phyloP scores from a whole-genome alignment of 352 stramenopile species.

The Pythium rhizo-oryzae region DNA sequence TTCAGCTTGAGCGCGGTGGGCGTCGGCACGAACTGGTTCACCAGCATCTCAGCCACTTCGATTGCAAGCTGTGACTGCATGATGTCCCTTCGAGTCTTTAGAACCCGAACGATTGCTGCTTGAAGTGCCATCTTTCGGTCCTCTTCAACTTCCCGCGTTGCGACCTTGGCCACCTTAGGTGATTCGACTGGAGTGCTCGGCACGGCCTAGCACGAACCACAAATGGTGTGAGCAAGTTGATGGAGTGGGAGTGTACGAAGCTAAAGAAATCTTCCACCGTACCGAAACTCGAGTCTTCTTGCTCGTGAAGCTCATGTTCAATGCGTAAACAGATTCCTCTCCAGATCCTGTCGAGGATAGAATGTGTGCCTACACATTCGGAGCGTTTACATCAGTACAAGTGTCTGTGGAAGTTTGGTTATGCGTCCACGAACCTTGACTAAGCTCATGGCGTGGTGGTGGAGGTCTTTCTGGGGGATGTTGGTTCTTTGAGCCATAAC shows the following conservation, averaged over 20 bases:
- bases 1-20: constrained; percentile 70
- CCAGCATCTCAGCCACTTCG: constrained; percentile 76
- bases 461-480: constrained; percentile 58
- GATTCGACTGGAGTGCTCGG: constrained; percentile 75
- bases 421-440: constrained; percentile 53
- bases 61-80: constrained; percentile 56
- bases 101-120: constrained; percentile 79
- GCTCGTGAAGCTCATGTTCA: constrained; percentile 32
- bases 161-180: constrained; percentile 50
- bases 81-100: constrained; percentile 84
- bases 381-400: background rate
- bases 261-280: background rate
- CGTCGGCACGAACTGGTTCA: constrained; percentile 74
- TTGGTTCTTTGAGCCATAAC: constrained; percentile 55
- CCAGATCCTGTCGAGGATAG: constrained; percentile 22
- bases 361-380: constrained; percentile 41
- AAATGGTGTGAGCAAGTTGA: background rate
- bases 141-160: constrained; percentile 77
- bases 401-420: no score
- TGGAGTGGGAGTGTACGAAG: background rate
- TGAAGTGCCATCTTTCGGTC: constrained; percentile 90
- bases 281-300: constrained; percentile 34
- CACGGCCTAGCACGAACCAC: constrained; percentile 27
- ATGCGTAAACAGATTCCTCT: constrained; percentile 31
- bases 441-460: constrained; percentile 69